Base-by-base conservation (phyloP, 2,329 filamentous ascomycete genomes). In the Aspergillus awamori region DNA sequence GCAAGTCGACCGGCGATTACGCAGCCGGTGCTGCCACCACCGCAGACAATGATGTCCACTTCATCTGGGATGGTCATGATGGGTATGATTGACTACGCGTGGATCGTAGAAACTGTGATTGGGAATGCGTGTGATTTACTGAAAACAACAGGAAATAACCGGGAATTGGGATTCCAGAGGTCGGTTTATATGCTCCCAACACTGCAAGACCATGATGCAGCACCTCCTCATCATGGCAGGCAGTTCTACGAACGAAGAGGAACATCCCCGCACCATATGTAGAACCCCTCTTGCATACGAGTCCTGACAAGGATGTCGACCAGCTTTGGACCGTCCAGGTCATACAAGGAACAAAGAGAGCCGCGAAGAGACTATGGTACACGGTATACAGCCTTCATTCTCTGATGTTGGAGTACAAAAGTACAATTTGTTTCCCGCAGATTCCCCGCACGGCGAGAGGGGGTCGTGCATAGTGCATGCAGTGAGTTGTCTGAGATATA, bases 41-140 rank as follows among this genome's bases (percentile, higher is more conserved):
- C 90, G 66, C 87, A 89, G 30, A 92, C 88, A 69, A 92, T 92
- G 69, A 93, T 92, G 74, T 92, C 90, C 71, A 91, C 90, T 81
- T 92, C 90, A 61, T 92, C 89, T 38, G 89, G 89, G 64, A 92
- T 81, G 66, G 82, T 86, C 82, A 86, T 88, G 11, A n/a, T 61
- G 63, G 11, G 26, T 22, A 22, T 24, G 15, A 45, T 45, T 26
- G 33, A 36, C 26, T 55, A 15, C 24, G 13, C 24, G 10, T 24
- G 26, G 24, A 43, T 15, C 47, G 38, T 26, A 53, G 20, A 22
- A 10, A 17, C 10, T 33, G 39, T n/a, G 8, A 22, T 7, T 38
- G 22, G 10, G 33, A 17, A 24, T 8, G 17, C 1, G 33, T 56
- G 53, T 13, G n/a, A 17, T 11, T 53, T 13, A 22, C 36, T 17